Base-by-base conservation (phyloP, 2,329 filamentous ascomycete genomes). In the Hymenoscyphus scutula region DNA sequence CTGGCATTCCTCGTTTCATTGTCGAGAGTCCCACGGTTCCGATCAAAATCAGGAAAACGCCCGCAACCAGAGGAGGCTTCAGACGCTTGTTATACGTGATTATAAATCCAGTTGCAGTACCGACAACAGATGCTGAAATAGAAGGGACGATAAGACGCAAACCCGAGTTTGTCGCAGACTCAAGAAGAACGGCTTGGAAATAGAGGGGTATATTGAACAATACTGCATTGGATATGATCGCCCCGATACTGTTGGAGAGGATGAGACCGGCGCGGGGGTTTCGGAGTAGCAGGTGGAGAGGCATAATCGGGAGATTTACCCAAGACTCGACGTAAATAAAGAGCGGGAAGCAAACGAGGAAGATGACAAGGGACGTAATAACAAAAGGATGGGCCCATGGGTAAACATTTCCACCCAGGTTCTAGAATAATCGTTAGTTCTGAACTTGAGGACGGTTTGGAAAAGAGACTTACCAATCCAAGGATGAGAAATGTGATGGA, bases 111-210 rank as follows among this genome's bases (percentile, higher is more conserved):
- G 85, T 87, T 0, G 78, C 72, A 1, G 85, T 80, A 53, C 86
- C 87, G 6, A 80, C 76, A 37, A 75, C 54, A 53, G 85, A 86
- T 30, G 84, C 76, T 2, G 82, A 82, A 29, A 86, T 68, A 0
- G 86, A 85, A 4, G 88, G 86, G 6, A 87, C 78, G 23, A 90
- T 81, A 59, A 93, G 86, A 53, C 87, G 84, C 30, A 92, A 82
- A n/a, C 90, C 90, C 0, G 89, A 91, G 27, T 81, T 78, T 0
- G 89, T 91, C 17, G 90, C 87, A 5, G 81, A 83, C 62, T 88
- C 86, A 58, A 89, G 81, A 56, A 90, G 85, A 29, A 91, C 89
- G 41, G 87, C 88, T 73, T 91, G 89, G 76, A 91, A 92, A 77
- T 88, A 93, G 7, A 93, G 78, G 0, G 90, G 90, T 5, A 83